phyloP scores from a whole-genome alignment of 768 basidiomycete genomes.

The Harrya chromipes region DNA sequence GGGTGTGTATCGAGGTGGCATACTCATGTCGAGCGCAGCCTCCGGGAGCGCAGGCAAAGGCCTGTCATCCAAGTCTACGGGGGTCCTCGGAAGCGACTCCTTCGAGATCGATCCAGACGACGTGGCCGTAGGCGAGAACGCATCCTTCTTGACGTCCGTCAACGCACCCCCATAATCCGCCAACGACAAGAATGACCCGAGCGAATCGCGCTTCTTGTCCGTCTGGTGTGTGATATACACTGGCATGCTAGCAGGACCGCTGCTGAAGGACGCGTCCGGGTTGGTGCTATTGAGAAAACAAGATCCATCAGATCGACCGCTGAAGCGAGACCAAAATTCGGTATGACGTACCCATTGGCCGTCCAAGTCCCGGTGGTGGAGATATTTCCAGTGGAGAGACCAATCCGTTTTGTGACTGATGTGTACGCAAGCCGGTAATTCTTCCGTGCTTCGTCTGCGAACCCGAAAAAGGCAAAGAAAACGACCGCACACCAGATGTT shows the following conservation, averaged over 20 bases:
- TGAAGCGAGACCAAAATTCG: background rate
- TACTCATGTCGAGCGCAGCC: slow-evolving; percentile 9
- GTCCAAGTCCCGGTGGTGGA: slow-evolving; percentile 23
- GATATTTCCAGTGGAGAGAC: slow-evolving; percentile 27
- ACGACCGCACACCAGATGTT: slow-evolving; percentile 48
- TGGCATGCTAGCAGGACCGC: slow-evolving; percentile 33
- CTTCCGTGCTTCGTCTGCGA: slow-evolving; percentile 61
- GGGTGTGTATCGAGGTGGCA: slow-evolving; percentile 21
- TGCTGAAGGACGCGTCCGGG: slow-evolving; percentile 20
- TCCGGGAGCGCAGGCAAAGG: slow-evolving; percentile 20
- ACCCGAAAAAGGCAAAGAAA: slow-evolving; percentile 71
- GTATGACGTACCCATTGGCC: slow-evolving; percentile 24
- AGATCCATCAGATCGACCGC: background rate
- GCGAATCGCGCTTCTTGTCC: slow-evolving; percentile 46
- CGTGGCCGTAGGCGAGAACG: slow-evolving; percentile 23
- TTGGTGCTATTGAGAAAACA: slow-evolving; percentile 16
- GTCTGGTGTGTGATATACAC: slow-evolving; percentile 44
- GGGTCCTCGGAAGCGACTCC: slow-evolving; percentile 23
- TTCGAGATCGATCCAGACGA: slow-evolving; percentile 23
- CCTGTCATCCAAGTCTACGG: slow-evolving; percentile 15
- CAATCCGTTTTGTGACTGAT: slow-evolving; percentile 37
- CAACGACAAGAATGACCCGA: slow-evolving; percentile 47
- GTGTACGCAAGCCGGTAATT: slow-evolving; percentile 46
- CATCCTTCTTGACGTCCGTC: slow-evolving; percentile 19
- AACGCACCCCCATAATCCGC: slow-evolving; percentile 39